Evolutionary conservation across 495 filamentous ascomycete genomes (phyloP), one percentile per base, ranked within the genome.

Genomic region (Aspergillus diversus): DNA sequence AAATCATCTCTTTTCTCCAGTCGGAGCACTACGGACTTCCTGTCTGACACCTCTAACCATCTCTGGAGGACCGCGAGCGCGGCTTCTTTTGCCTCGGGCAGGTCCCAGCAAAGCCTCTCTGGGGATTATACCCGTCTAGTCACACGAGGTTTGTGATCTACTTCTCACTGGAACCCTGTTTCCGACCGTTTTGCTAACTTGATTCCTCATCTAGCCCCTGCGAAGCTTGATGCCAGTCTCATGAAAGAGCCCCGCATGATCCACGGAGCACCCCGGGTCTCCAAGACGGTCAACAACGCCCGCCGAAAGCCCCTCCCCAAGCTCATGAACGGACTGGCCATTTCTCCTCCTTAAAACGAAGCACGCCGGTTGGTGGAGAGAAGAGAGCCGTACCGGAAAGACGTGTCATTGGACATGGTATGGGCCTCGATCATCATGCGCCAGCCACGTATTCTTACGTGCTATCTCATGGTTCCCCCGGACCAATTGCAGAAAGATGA

Each of bases 61-160:
- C 83, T 96, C 35, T 99, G 95, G 95, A 84, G 92, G 52, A 93
- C 91, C 9, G 91, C 95, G 7, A 88, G 89, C 55, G 92, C 96
- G 12, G 91, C 89, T 5, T 78, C 77, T 46, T 79, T 79, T 53
- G 86, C 89, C 16, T 88, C 92, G 7, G 89, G 79, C 61, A 85
- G 89, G 66, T 72, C 69, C 43, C 80, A 79, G 64, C 70, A 77
- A 56, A 76, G 64, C 53, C 86, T 95, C 57, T 86, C 88, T 12
- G 88, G 87, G 17, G 92, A 96, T 70, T 84, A 83, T 66, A 76
- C 76, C 50, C 76, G 81, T 53, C 74, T 86, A 37, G 78, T 77
- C 16, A 86, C 81, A 47, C 76, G 88, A 81, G 87, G 86, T 89
- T 75, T 66, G 81, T 67, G 5, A 50, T 48, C 48, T 46, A 58